A percentile compares a stretch with the other conserved stretches of the same genome.
phyloP scores from a whole-genome alignment of 306 rosid genomes.

The Citrullus amarus region DNA sequence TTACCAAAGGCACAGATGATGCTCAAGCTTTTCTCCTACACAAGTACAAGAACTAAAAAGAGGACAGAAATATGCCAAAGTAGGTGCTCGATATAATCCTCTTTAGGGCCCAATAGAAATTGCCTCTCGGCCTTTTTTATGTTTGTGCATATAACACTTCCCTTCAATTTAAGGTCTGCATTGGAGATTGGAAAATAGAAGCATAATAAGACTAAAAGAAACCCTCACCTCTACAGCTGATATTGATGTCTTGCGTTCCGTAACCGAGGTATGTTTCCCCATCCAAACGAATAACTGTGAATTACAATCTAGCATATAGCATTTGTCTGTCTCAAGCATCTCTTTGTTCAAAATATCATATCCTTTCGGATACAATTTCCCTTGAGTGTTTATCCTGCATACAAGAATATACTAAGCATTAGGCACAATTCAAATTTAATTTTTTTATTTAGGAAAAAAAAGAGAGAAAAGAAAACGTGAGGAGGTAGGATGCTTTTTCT shows the following conservation, averaged over 20 bases:
- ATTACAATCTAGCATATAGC: slow-evolving; percentile 85
- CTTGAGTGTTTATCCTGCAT: slow-evolving; percentile 68
- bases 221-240: slow-evolving; percentile 67
- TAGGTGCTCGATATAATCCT: background rate
- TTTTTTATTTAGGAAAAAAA: too few species aligned
- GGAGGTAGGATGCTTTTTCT: background rate
- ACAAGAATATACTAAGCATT: slow-evolving; percentile 15
- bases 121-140: background rate
- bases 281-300: slow-evolving; percentile 79
- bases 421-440: background rate
- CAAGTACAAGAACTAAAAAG: background rate
- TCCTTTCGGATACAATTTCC: slow-evolving; percentile 50
- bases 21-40: background rate
- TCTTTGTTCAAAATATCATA: slow-evolving; percentile 37
- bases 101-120: background rate
- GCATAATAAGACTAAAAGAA: slow-evolving; percentile 7
- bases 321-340: slow-evolving; percentile 75
- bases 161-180: background rate
- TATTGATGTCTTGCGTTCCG: slow-evolving; percentile 75
- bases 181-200: background rate
- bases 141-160: background rate
- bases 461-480: background rate
- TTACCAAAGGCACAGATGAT: background rate
- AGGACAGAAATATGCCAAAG: background rate
- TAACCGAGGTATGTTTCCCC: slow-evolving; percentile 67